Evolutionary conservation across 306 rosid genomes (phyloP), one percentile per base, ranked within the genome.

Genomic region (Myrica gale): DNA sequence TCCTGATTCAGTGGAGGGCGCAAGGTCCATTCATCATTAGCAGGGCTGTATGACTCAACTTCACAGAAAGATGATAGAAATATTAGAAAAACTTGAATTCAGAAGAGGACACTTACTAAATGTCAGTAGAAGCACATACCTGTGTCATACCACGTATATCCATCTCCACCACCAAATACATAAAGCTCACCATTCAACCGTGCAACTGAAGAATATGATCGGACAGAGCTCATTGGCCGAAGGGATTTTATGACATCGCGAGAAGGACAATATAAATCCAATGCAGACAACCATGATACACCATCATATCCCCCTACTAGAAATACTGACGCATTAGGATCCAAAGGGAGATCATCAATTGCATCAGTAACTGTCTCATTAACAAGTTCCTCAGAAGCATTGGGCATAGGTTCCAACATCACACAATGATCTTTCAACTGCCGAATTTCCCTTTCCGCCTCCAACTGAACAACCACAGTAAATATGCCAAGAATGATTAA

Each of bases 301-400:
- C 97, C 91, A 76, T 89, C 81, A 69, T 19, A 89, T 68, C 99
- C 97, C 75, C 97, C 97, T 19, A 87, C 79, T 73, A 95, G 75
- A 81, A 75, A 90, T 42, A 95, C 77, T 58, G 91, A 90, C 73
- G 87, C 91, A 71, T 82, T 54, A 71, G 76, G 81, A 77, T 90
- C 97, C 68, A 87, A 76, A 76, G 73, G 74, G 43, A 46, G 75
- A 71, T 80, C 81, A 71, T 79, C 68, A 56, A 70, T 72, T 68
- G 82, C 51, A 19, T 74, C 81, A 70, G 41, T 74, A 67, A n/a
- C 68, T 46, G 39, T 74, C 60, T 76, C 83, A 51, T 81, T 83
- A 17, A 15, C 73, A 66, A 50, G 69, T 75, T 44, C 54, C 46
- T 2, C 12, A 68, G 85, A 77, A 81, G 70, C 54, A 73, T 82